A percentile compares a stretch with the other conserved stretches of the same genome.
Evolutionary conservation across 305 asterid genomes (phyloP).

Genomic region (Solanum hybrid): DNA sequence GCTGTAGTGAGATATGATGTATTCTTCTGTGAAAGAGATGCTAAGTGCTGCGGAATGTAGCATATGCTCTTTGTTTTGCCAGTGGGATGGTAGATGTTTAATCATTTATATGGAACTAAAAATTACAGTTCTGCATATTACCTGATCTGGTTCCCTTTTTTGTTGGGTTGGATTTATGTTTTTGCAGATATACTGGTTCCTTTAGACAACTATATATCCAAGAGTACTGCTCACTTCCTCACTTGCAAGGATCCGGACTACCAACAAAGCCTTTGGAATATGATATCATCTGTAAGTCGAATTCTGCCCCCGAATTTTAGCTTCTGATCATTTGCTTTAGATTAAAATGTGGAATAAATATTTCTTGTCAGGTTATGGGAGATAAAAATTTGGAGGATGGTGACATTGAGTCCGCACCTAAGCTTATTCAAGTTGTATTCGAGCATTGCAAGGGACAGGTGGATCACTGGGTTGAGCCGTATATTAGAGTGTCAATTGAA

Average conservation of each 20-base stretch:
- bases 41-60: background rate
- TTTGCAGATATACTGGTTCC: slow-evolving; percentile 88
- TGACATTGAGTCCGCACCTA: slow-evolving; percentile 97
- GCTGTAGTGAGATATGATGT: background rate
- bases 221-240: slow-evolving; percentile 80
- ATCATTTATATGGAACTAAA: background rate
- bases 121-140: background rate
- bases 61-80: background rate
- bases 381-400: slow-evolving; percentile 90
- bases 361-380: slow-evolving; percentile 63
- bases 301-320: slow-evolving; percentile 2
- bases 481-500: slow-evolving; percentile 67
- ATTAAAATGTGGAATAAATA: background rate
- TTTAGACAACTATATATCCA: slow-evolving; percentile 82
- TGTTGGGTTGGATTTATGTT: slow-evolving; percentile 9
- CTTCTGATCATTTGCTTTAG: background rate
- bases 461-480: slow-evolving; percentile 98
- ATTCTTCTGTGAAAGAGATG: background rate
- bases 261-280: slow-evolving; percentile 97
- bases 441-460: slow-evolving; percentile 94
- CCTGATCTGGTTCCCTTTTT: background rate
- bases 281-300: slow-evolving; percentile 79
- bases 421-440: slow-evolving; percentile 87
- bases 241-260: slow-evolving; percentile 94
- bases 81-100: background rate